phyloP scores from a whole-genome alignment of 345 rosid genomes.

The Syzygium aqueum region DNA sequence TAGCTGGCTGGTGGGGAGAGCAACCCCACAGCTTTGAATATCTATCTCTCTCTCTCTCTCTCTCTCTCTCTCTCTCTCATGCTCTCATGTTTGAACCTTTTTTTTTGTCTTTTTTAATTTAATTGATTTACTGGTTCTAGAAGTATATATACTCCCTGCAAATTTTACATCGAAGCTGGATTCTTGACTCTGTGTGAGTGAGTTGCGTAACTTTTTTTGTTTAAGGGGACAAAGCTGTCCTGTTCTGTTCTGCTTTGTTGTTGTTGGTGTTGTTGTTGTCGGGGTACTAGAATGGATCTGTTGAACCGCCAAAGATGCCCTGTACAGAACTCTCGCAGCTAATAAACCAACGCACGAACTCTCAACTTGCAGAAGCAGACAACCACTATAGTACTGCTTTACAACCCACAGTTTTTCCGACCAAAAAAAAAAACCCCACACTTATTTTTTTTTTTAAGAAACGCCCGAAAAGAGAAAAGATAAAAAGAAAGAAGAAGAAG shows the following conservation, averaged over 20 bases:
- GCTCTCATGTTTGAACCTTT: background rate
- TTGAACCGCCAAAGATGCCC: background rate
- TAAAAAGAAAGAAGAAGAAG: background rate
- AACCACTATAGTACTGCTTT: constrained; percentile 13
- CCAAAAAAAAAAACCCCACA: no score
- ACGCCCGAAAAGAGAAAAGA: background rate
- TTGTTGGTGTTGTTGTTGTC: background rate
- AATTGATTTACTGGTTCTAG: background rate
- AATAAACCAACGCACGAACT: background rate
- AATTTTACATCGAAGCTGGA: background rate
- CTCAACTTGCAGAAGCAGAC: constrained; percentile 9
- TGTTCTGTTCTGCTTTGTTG: background rate
- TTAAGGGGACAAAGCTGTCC: background rate
- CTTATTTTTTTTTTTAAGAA: background rate
- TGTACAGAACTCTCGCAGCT: background rate
- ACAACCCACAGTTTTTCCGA: constrained; percentile 28
- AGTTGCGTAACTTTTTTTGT: background rate
- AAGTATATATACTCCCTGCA: background rate
- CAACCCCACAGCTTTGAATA: constrained; percentile 32
- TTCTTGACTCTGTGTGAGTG: background rate
- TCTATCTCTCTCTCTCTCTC: constrained; percentile 12
- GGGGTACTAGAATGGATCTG: background rate
- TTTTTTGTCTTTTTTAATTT: background rate
- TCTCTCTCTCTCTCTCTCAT: background rate
- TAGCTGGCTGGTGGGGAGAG: constrained; percentile 48